Percentiles rank a stretch among this genome's conserved stretches.
These are phyloP conservation scores for Aspergillus sp. DNA, from an alignment of 2,329 filamentous ascomycete genomes.

Conservation along the genomic window DNA sequence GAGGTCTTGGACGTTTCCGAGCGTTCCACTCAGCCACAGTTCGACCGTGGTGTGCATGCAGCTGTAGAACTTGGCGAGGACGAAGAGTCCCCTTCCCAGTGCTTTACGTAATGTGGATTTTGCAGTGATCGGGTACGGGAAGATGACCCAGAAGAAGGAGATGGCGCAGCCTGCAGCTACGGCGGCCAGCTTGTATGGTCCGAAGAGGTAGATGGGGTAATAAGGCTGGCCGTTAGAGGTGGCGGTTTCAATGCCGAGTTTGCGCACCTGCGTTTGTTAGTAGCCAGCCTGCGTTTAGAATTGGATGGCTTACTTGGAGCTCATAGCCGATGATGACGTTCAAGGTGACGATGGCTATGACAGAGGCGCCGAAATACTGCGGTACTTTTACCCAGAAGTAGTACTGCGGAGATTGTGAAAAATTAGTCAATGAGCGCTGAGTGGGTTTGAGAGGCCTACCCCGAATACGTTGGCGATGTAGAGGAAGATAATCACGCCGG, in stretches of 20 bases:
- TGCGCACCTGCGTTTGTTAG: slow-evolving; percentile 41
- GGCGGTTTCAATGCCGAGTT: slow-evolving; percentile 50
- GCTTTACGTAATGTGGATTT: slow-evolving; percentile 65
- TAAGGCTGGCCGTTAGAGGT: slow-evolving; percentile 62
- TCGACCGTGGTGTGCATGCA: slow-evolving; percentile 67
- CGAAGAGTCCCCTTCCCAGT: slow-evolving; percentile 65
- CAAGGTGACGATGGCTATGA: slow-evolving; percentile 59
- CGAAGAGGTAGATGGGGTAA: slow-evolving; percentile 69
- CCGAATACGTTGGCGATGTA: slow-evolving; percentile 64
- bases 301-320: slow-evolving; percentile 48
- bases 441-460: slow-evolving; percentile 13
- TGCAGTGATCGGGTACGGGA: slow-evolving; percentile 69
- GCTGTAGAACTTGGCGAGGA: slow-evolving; percentile 71
- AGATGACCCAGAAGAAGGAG: slow-evolving; percentile 74
- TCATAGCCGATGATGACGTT: slow-evolving; percentile 70
- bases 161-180: slow-evolving; percentile 65
- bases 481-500: slow-evolving; percentile 65
- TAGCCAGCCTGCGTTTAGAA: not conserved
- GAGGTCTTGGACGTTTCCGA: slow-evolving; percentile 30
- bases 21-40: slow-evolving; percentile 57
- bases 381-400: slow-evolving; percentile 69
- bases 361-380: slow-evolving; percentile 57
- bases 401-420: slow-evolving; percentile 31
- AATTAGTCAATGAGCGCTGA: slow-evolving; percentile 1
- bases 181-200: slow-evolving; percentile 66